Base-by-base conservation (phyloP, 83 land plant species). In the Picea abies region DNA sequence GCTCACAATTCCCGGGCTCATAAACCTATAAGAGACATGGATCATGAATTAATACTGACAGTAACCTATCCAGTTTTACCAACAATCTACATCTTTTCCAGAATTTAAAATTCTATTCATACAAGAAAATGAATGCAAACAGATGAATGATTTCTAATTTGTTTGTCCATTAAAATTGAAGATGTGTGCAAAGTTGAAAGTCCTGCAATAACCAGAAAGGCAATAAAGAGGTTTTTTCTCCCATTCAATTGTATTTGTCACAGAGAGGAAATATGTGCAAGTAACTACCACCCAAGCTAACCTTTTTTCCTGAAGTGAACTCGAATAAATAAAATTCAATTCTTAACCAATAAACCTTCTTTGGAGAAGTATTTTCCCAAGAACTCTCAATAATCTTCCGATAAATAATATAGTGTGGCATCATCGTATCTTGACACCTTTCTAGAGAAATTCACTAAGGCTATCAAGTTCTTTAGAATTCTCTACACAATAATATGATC, bases 1-100 rank as follows among this genome's bases (percentile, higher is more conserved):
- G 80, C 80, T 78, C 37, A 8, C 39, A 7, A 83, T 52, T 0
- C 90, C 77, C 69, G 68, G 67, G 83, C 89, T 79, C 0, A 86
- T 79, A 67, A 84, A 72, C 44, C 76, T 72, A 49, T 44, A 44
- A 4, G n/a, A 41, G n/a, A 25, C n/a, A 29, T 71, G 76, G n/a
- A 41, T 72, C n/a, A 41, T 44, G 41, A n/a, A 72, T 72, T 44
- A 72, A 56, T 8, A n/a, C 11, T 72, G 76, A 72, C 49, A 39
- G 47, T 16, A 71, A 37, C 17, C n/a, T 4, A 7, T 49, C 37
- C 22, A 39, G 20, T 16, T 71, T 67, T 67, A 67, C 39, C 71
- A 29, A 16, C 29, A 67, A 29, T 11, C 8, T 20, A 37, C 20
- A 16, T 0, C 23, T 7, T 15, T 44, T 39, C 56, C 56, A 49